phyloP scores from a whole-genome alignment of 1,284 basidiomycete genomes.

The Pseudozyma flocculosa region DNA sequence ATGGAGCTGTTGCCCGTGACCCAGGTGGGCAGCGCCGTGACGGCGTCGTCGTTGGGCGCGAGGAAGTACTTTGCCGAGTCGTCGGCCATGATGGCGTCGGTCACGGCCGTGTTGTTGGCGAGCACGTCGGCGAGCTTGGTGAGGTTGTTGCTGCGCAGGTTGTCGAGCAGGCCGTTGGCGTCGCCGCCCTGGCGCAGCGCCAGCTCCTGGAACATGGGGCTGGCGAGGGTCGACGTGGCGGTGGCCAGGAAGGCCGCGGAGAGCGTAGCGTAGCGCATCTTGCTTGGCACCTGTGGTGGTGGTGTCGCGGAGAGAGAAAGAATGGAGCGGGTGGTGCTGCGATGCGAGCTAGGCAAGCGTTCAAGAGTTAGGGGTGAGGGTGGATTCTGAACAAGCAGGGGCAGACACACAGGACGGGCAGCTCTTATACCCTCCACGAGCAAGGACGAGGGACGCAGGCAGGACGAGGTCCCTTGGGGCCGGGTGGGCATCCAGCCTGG shows the following conservation, averaged over 20 bases:
- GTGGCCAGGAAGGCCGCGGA: neutral
- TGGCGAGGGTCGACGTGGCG: conserved; percentile 5
- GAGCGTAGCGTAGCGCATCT: neutral
- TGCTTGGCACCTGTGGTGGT: neutral
- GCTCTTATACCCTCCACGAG: too few species aligned
- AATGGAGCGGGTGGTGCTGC: too few species aligned
- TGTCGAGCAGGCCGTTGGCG: conserved; percentile 28
- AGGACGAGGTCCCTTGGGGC: too few species aligned
- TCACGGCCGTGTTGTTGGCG: conserved; percentile 24
- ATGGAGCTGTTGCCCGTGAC: conserved; percentile 31
- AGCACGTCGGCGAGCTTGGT: conserved; percentile 31
- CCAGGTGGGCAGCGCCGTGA: conserved; percentile 23
- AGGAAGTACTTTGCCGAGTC: conserved; percentile 26
- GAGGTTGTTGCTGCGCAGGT: conserved; percentile 32
- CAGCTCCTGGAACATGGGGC: conserved; percentile 17
- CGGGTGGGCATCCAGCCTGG: too few species aligned
- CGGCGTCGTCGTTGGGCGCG: conserved; percentile 35
- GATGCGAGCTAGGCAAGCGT: too few species aligned
- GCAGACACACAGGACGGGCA: too few species aligned
- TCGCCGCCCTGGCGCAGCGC: conserved; percentile 29
- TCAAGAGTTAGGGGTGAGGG: too few species aligned
- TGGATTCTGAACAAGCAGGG: too few species aligned
- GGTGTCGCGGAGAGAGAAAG: too few species aligned
- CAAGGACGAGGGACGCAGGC: too few species aligned
- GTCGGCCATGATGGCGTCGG: conserved; percentile 32